Base-by-base conservation (phyloP, 176 grass and related monocot species). In the Poa annua region DNA sequence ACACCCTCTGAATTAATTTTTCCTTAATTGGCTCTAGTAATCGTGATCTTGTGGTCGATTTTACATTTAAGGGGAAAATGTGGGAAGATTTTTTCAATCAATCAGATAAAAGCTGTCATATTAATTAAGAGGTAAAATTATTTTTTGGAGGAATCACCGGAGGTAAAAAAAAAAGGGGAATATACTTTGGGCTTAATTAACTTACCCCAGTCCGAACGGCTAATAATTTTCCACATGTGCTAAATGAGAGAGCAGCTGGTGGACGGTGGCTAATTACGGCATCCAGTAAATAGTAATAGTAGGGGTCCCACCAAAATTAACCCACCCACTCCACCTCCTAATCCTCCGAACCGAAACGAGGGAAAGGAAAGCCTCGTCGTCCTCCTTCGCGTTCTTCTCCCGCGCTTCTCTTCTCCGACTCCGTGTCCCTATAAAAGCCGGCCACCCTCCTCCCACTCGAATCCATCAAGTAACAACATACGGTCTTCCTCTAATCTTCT, bases 301-400 rank as follows among this genome's bases (percentile, higher is more conserved):
- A 19, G 22, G 6, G 22, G 70, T 5, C 25, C 47, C 71, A 52
- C 71, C 47, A 8, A 20, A 74, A 74, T 74, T 74, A 74, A 74
- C 71, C 45, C 41, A 47, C 11, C 20, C 8, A 22, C 11, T 14
- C 45, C 70, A 29, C 42, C 22, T 73, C 44, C 70, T 50, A 73
- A 49, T 50, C 16, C 71, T 50, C 16, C 71, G 16, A 48, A 71
- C 20, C 67, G 9, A 41, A 6, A 29, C 29, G 29, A 6, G 3
- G 42, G 69, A 50, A 74, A 74, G 29, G 42, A 22, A 32, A 50
- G 49, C 24, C 45, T 8, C 5, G 47, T 29, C 7, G 47, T 29
- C 7, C 33, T 9, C 15, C 61, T 34, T 14, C 0, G 15, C 63
- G 7, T 36, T 34, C 26, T 20, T 17, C 71, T 74, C 71, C 71